Evolutionary conservation across 2,329 filamentous ascomycete species (phyloP), one percentile per base, ranked within the genome.

Genomic region (Xylariaceae sp.): DNA sequence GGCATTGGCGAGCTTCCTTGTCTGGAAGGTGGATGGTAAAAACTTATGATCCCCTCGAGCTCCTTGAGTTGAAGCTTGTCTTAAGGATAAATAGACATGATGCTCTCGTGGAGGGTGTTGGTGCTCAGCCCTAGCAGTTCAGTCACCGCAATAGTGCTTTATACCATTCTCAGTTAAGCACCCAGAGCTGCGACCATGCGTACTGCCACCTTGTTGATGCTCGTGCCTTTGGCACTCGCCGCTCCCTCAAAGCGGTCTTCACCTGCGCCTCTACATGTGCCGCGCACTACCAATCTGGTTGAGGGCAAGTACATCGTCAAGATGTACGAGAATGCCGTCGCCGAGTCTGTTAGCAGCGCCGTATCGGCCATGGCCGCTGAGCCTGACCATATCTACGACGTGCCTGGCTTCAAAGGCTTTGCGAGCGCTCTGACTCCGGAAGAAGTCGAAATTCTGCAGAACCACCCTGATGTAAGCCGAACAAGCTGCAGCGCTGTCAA

Each of bases 281-380:
- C 68, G 8, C 63, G 64, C 33, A 58, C 50, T 46, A 60, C 60
- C 33, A 57, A 64, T 29, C 56, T 72, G 30, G 57, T 74, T 33
- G 61, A 72, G 41, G 70, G 69, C 58, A 76, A 72, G 59, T 79
- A 77, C 63, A 79, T 79, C 51, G 64, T 79, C 64, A 79, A 75
- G 27, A 59, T 79, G 16, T 75, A 77, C 63, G 65, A 71, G 7
- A 67, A 68, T 26, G 60, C 72, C 35, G 58, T 59, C 11, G 54
- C 65, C 13, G 56, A 63, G 1, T 62, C 68, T n/a, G 57, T 75
- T 21, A 68, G 71, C 40, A 58, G 73, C 10, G 51, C 67, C 27
- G 60, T 65, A 55, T 54, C 57, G 26, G 33, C 59, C 46, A 60
- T 67, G 50, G 30, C 64, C 26, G 62, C 59, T 30, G 64, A 69